phyloP scores from a whole-genome alignment of 805 yeast genomes.

The Schwanniomyces pseudopolymorphus region DNA sequence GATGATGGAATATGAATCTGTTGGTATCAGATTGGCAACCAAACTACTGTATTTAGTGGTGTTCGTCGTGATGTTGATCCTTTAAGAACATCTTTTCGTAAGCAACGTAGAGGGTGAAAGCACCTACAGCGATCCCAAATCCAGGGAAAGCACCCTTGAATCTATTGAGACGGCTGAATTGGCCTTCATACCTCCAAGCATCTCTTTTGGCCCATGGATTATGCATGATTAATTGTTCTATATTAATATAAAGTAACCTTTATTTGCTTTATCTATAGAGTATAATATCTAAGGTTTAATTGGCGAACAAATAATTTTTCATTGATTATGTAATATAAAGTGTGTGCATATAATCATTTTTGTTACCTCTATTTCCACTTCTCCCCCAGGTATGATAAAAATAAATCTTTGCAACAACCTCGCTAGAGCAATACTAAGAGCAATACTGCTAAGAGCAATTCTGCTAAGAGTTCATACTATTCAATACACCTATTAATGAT shows the following conservation, averaged over 20 bases:
- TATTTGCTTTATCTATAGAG: not conserved
- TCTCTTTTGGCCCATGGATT: conserved; percentile 66
- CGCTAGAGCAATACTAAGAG: too few species aligned
- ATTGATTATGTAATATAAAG: not conserved
- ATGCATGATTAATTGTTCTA: conserved; percentile 12
- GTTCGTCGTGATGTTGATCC: conserved; percentile 29
- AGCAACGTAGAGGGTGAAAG: conserved; percentile 63
- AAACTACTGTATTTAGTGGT: conserved; percentile 16
- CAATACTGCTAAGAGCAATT: too few species aligned
- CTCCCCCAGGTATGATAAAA: too few species aligned
- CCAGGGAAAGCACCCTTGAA: conserved; percentile 79
- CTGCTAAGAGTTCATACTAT: too few species aligned
- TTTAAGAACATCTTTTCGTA: conserved; percentile 55
- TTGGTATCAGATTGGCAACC: not conserved
- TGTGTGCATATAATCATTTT: not conserved
- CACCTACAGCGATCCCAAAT: conserved; percentile 72
- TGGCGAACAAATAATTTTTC: conserved; percentile 6
- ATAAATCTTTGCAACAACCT: too few species aligned
- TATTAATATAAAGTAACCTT: not conserved
- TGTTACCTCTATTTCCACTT: not conserved
- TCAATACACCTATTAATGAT: too few species aligned
- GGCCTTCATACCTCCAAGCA: conserved; percentile 89
- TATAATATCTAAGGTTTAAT: conserved; percentile 8
- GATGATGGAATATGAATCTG: not conserved
- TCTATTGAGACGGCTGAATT: conserved; percentile 68